Percentiles rank a stretch among this genome's conserved stretches.
Evolutionary conservation across 2,329 filamentous ascomycete genomes (phyloP).

Genomic region (Alternaria angustiovoidea): DNA sequence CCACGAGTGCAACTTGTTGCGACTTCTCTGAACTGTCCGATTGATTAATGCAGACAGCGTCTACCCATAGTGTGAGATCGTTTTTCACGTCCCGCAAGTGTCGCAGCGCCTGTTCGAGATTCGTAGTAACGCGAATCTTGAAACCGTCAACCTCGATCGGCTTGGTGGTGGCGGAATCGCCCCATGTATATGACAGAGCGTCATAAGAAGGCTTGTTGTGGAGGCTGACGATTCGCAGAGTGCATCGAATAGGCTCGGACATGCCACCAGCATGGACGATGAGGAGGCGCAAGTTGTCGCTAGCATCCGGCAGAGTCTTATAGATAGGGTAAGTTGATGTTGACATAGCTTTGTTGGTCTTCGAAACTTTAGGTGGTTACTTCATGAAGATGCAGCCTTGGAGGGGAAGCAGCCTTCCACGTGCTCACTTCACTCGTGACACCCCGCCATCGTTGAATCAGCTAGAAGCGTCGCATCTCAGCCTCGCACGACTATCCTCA

Average conservation of each 20-base stretch:
- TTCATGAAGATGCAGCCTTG: not conserved
- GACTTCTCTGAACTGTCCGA: not conserved
- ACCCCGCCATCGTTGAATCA: not conserved
- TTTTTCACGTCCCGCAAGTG: not conserved
- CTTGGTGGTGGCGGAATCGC: not conserved
- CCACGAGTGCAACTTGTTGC: conserved; percentile 2
- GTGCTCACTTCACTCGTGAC: not conserved
- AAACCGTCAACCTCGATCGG: not conserved
- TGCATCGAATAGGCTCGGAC: not conserved
- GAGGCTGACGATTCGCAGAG: not conserved
- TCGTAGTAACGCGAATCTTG: not conserved
- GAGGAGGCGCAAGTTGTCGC: not conserved
- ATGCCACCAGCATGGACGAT: not conserved
- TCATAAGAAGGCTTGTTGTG: conserved; percentile 11
- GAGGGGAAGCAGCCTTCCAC: not conserved
- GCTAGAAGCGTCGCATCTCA: not conserved
- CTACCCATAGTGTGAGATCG: not conserved
- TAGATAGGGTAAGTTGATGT: not conserved
- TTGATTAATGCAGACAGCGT: conserved; percentile 10
- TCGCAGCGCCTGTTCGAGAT: conserved; percentile 1
- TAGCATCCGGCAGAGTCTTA: not conserved
- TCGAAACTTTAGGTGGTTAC: not conserved
- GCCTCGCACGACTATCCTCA: not conserved
- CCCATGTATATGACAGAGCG: conserved; percentile 23
- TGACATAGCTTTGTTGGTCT: not conserved